phyloP scores from a whole-genome alignment of 2,329 filamentous ascomycete species.

The Pyrenochaeta sp. region DNA sequence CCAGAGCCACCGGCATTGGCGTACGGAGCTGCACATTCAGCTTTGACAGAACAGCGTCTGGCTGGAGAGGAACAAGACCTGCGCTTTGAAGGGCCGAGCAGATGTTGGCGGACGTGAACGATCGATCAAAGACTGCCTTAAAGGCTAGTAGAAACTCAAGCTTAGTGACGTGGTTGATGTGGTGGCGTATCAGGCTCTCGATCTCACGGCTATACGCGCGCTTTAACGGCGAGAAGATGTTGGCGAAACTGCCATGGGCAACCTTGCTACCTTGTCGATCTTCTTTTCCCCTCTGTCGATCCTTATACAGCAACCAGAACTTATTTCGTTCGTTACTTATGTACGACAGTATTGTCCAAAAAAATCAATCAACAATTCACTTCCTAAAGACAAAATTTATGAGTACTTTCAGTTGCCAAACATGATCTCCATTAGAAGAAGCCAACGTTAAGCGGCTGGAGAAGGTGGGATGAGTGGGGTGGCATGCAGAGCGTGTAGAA shows the following conservation, averaged over 20 bases:
- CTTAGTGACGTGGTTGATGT: constrained; percentile 11
- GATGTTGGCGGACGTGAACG: constrained; percentile 35
- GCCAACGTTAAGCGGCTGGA: neutral
- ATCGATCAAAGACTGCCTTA: constrained; percentile 24
- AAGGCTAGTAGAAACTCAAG: constrained; percentile 22
- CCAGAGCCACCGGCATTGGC: constrained; percentile 1
- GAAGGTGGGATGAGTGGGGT: too few relatives aligned
- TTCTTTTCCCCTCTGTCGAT: too few relatives aligned
- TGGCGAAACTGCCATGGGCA: too few relatives aligned
- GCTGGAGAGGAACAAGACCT: constrained; percentile 42
- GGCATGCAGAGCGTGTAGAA: neutral
- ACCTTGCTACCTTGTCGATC: too few relatives aligned
- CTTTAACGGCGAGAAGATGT: too few relatives aligned
- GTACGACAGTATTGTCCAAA: too few relatives aligned
- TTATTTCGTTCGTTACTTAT: too few relatives aligned
- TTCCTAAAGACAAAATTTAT: too few relatives aligned
- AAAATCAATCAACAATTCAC: too few relatives aligned
- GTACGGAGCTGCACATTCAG: constrained; percentile 27
- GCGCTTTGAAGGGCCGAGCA: constrained; percentile 33
- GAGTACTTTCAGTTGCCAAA: too few relatives aligned
- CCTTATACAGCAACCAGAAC: too few relatives aligned
- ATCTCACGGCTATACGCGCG: constrained; percentile 1
- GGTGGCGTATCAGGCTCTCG: neutral
- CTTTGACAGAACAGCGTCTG: constrained; percentile 39
- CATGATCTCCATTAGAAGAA: too few relatives aligned